Evolutionary conservation across 441 rosid genomes (phyloP).

Genomic region (Adansonia rubrostipa): DNA sequence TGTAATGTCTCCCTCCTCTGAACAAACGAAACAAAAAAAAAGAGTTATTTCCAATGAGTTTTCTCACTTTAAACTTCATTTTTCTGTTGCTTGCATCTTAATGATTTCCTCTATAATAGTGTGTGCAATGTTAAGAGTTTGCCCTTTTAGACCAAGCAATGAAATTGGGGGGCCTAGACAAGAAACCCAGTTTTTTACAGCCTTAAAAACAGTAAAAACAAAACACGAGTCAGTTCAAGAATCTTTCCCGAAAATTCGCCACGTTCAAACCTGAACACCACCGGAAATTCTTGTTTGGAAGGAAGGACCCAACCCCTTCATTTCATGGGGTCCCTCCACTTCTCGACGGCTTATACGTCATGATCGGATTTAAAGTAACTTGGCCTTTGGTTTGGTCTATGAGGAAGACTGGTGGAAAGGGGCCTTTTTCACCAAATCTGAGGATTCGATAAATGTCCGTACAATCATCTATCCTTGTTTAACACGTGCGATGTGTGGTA

Average conservation of each 20-base stretch:
- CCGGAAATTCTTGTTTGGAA: neutral
- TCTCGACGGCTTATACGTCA: neutral
- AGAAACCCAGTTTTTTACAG: neutral
- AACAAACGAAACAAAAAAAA: constrained; percentile 23
- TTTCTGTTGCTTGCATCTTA: neutral
- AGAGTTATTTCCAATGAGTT: neutral
- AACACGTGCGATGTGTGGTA: neutral
- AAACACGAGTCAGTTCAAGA: neutral
- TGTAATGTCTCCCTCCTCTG: constrained; percentile 45
- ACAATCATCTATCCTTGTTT: neutral
- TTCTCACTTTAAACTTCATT: neutral
- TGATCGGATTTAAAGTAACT: neutral
- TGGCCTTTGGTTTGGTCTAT: neutral
- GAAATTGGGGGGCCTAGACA: neutral
- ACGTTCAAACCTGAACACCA: neutral
- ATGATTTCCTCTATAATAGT: neutral
- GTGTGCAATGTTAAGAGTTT: neutral
- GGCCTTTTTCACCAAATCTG: neutral
- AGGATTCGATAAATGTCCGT: neutral
- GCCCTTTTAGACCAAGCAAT: constrained; percentile 2
- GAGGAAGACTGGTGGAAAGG: neutral
- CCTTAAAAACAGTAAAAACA: constrained; percentile 6
- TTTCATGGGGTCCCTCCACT: neutral
- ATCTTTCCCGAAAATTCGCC: neutral
- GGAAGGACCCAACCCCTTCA: neutral